Evolutionary conservation across 2,329 filamentous ascomycete genomes (phyloP).

Genomic region (Orbilia ellipsospora): DNA sequence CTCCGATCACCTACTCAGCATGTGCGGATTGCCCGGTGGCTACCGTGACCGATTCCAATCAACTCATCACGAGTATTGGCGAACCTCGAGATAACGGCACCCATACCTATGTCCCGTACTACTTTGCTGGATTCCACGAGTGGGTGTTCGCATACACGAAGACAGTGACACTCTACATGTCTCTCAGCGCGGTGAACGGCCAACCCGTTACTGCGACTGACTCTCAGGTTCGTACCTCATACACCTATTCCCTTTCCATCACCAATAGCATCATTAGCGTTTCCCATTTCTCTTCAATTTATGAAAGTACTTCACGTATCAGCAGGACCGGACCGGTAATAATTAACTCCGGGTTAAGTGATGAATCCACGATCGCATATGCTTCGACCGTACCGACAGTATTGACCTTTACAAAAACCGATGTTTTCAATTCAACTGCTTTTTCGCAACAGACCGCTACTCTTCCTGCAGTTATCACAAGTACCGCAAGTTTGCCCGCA

Average conservation of each 20-base stretch:
- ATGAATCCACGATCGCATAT: conserved; percentile 45
- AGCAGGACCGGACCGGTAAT: conserved; percentile 49
- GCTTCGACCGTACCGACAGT: conserved; percentile 47
- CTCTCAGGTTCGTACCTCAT: conserved; percentile 44
- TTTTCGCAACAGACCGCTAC: conserved; percentile 40
- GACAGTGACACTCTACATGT: conserved; percentile 50
- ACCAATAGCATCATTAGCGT: conserved; percentile 45
- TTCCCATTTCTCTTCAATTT: conserved; percentile 44
- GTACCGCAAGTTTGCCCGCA: conserved; percentile 37
- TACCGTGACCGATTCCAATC: conserved; percentile 31
- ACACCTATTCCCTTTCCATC: conserved; percentile 47
- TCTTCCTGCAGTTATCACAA: conserved; percentile 29
- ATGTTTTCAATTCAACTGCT: conserved; percentile 42
- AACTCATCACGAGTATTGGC: conserved; percentile 44
- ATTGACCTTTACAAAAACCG: conserved; percentile 46
- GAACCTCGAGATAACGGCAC: conserved; percentile 35
- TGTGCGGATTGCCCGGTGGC: conserved; percentile 31
- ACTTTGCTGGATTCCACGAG: conserved; percentile 47
- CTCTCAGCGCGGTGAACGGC: conserved; percentile 34
- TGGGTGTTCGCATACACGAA: conserved; percentile 50
- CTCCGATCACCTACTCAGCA: conserved; percentile 44
- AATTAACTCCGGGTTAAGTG: conserved; percentile 54
- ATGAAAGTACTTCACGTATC: conserved; percentile 51
- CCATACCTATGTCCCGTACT: conserved; percentile 44
- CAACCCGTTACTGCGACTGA: conserved; percentile 18